phyloP scores from a whole-genome alignment of 805 yeast genomes.

The Candida hispaniensis region DNA sequence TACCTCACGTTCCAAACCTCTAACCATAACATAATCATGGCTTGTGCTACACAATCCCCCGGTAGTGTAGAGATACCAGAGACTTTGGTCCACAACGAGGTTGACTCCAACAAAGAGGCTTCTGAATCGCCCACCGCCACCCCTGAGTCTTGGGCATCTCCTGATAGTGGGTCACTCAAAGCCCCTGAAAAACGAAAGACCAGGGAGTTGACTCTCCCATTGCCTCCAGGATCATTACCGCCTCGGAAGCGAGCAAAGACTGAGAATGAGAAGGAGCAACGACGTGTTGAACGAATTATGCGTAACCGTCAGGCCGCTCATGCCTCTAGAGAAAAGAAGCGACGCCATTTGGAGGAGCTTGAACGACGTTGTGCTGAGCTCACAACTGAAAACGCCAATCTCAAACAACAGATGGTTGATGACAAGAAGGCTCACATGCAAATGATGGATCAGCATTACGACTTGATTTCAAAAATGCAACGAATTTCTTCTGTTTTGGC shows the following conservation, averaged over 20 bases:
- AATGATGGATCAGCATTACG: conserved; percentile 21
- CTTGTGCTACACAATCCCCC: too few relatives aligned
- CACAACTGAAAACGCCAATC: conserved; percentile 23
- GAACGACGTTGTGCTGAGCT: conserved; percentile 41
- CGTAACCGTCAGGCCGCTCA: conserved; percentile 96
- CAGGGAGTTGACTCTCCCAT: conserved; percentile 27
- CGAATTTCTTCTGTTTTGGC: conserved; percentile 18
- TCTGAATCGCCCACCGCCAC: conserved; percentile 14
- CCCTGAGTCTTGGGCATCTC: conserved; percentile 10
- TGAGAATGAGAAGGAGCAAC: conserved; percentile 92
- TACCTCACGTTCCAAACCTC: too few relatives aligned
- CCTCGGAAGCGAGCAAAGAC: conserved; percentile 97
- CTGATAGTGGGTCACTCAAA: conserved; percentile 1
- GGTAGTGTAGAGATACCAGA: too few relatives aligned
- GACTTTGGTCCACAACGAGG: too few relatives aligned
- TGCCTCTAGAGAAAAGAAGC: conserved; percentile 92
- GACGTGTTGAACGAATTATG: conserved; percentile 83
- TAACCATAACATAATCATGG: too few relatives aligned
- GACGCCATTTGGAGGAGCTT: conserved; percentile 78
- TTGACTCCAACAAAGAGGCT: too few relatives aligned
- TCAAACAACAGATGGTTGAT: conserved; percentile 20
- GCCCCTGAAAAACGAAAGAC: conserved; percentile 23
- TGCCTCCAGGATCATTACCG: conserved; percentile 47
- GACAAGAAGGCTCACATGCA: conserved; percentile 18
- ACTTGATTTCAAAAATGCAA: conserved; percentile 19